A percentile compares a stretch with the other conserved stretches of the same genome.
Evolutionary conservation across 495 filamentous ascomycete genomes (phyloP).

Genomic region (Chaetomidium leptoderma): DNA sequence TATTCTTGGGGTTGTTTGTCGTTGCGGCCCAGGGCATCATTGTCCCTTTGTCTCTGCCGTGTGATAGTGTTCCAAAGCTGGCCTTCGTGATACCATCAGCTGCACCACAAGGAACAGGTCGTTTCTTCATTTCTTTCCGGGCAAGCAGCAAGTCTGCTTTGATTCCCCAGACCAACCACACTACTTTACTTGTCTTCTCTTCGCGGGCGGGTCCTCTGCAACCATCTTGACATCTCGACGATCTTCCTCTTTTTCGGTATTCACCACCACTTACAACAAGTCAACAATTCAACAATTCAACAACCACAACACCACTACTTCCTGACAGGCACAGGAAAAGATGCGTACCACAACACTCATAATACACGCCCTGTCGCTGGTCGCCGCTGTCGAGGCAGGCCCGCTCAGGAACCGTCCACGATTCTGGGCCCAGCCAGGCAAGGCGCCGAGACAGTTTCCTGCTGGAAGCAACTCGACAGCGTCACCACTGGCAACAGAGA

Average conservation of each 20-base stretch:
- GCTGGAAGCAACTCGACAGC: background rate
- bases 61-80: constrained; percentile 1
- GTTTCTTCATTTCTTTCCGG: background rate
- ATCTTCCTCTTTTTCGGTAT: background rate
- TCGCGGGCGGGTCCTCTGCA: constrained; percentile 9
- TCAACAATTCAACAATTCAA: background rate
- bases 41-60: constrained; percentile 1
- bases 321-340: constrained; percentile 9
- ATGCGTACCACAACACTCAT: constrained; percentile 24
- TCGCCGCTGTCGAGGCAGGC: constrained; percentile 25
- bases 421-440: background rate
- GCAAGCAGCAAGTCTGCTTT: constrained; percentile 5
- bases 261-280: no score
- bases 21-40: background rate
- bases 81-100: background rate
- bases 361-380: constrained; percentile 14
- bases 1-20: constrained; percentile 6
- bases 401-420: constrained; percentile 19
- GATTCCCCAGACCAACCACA: background rate
- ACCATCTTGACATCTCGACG: background rate
- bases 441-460: constrained; percentile 8
- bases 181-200: constrained; percentile 5
- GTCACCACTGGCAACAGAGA: background rate
- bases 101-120: constrained; percentile 2
- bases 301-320: background rate